These are phyloP conservation scores for Medicago ruthenica DNA, from an alignment of 306 rosid genomes.

Conservation along the genomic window DNA sequence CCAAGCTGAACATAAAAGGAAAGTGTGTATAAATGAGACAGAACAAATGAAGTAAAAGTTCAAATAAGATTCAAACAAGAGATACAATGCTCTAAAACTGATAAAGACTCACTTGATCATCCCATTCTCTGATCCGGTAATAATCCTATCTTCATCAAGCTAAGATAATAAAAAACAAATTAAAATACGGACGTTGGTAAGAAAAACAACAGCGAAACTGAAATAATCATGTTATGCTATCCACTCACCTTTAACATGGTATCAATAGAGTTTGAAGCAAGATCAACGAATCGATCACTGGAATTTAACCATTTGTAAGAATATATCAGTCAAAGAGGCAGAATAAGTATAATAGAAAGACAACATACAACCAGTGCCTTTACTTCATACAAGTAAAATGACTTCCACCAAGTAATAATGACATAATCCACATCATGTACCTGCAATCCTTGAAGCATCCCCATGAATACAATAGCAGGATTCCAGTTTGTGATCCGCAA, in stretches of 20 bases:
- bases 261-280: conserved; percentile 78
- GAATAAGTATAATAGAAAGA: conserved; percentile 22
- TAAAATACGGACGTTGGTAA: neutral
- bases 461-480: conserved; percentile 81
- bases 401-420: conserved; percentile 18
- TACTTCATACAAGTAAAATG: conserved; percentile 14
- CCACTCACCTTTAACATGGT: conserved; percentile 76
- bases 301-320: conserved; percentile 46
- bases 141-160: conserved; percentile 95
- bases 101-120: conserved; percentile 79
- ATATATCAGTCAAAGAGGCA: conserved; percentile 33
- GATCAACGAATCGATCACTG: conserved; percentile 88
- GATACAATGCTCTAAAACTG: conserved; percentile 25
- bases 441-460: conserved; percentile 94
- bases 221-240: conserved; percentile 29
- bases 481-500: conserved; percentile 86
- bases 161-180: conserved; percentile 41
- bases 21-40: conserved; percentile 16
- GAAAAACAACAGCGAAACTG: conserved; percentile 26
- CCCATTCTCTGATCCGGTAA: conserved; percentile 92
- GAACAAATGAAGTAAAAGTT: conserved; percentile 11
- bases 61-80: conserved; percentile 27
- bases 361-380: neutral
- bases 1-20: conserved; percentile 55
- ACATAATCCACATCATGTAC: conserved; percentile 46